A percentile compares a stretch with the other conserved stretches of the same genome.
Conservation (phyloP, 495 filamentous ascomycete genomes). For the Xylaria cubensis region DNA sequence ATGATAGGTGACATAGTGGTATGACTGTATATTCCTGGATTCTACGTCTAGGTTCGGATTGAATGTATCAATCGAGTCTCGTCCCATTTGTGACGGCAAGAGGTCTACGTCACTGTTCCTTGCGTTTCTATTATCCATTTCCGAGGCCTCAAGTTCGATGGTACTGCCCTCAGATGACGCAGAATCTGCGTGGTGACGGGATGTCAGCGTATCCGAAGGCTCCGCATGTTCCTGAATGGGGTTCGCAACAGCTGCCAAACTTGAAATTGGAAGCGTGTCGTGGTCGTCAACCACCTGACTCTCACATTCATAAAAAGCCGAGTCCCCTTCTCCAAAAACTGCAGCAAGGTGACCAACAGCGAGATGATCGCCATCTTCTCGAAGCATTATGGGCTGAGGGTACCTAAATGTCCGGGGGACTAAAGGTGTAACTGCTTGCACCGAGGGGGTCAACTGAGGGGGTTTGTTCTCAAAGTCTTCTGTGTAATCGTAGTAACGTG, state of each 20-base stretch:
- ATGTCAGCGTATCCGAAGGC: slow-evolving; percentile 21
- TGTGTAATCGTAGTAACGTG: slow-evolving; percentile 60
- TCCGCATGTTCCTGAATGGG: slow-evolving; percentile 12
- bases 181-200: slow-evolving; percentile 26
- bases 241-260: slow-evolving; percentile 1
- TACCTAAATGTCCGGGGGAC: slow-evolving; percentile 42
- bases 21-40: slow-evolving; percentile 32
- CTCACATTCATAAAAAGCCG: slow-evolving; percentile 34
- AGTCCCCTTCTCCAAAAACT: slow-evolving; percentile 34
- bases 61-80: slow-evolving; percentile 43
- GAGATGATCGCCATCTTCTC: slow-evolving; percentile 32
- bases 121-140: slow-evolving; percentile 19
- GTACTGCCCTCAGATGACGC: slow-evolving; percentile 29
- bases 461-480: slow-evolving; percentile 53
- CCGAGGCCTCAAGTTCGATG: slow-evolving; percentile 23
- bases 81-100: slow-evolving; percentile 38
- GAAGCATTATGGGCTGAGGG: slow-evolving; percentile 39
- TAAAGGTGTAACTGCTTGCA: slow-evolving; percentile 43
- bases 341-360: slow-evolving; percentile 27
- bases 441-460: slow-evolving; percentile 28
- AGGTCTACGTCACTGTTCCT: slow-evolving; percentile 40
- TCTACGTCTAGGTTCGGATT: slow-evolving; percentile 39
- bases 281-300: slow-evolving; percentile 25
- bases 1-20: slow-evolving; percentile 37
- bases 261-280: neutral